Base-by-base conservation (phyloP, 1,284 basidiomycete species). In the Cryptococcus wingfieldii region DNA sequence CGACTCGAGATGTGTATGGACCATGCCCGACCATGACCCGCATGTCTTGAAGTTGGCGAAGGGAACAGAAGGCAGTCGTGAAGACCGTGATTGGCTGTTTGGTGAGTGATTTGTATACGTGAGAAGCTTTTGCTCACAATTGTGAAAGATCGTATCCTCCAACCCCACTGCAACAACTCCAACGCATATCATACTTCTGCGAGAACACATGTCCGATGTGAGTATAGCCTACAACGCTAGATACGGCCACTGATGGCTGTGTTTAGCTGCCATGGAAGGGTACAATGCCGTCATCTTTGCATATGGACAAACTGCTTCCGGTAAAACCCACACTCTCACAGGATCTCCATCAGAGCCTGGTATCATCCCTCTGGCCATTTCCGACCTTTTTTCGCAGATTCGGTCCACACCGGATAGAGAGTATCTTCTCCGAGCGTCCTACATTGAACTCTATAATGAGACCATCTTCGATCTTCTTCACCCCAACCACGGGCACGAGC, bases 361-460 rank as follows among this genome's bases (percentile, higher is more conserved):
- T 56, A 94, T 98, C 61, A 97, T 98, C 57, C 92, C 94, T 0
- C 84, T 90, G 27, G 86, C 94, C 0, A 89, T 98, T n/a, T 58
- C 71, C 1, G 75, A 82, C 58, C 77, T 81, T 31, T 82, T 81
- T 59, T 64, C 72, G 2, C 78, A 79, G 54, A 81, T 80, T 49
- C 73, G 76, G 10, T 60, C 70, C 5, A 75, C 70, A 2, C 70
- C 71, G 5, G 65, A 72, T 55, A 82, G 92, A 54, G 95, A 98
- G 75, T 98, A 93, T 75, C 83, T 98, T 13, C 82, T 98, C 1
- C 85, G 95, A 10, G 94, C 91, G 63, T 92, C 89, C 3, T 97
- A 97, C 72, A 84, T 98, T 45, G 94, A 98, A 68, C 92, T 98
- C 52, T 98, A 97, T 80, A 98, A 98, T 76, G 95, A 98, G 76